Evolutionary conservation across 768 basidiomycete genomes (phyloP), one percentile per base, ranked within the genome.

Genomic region (Coprinopsis strossmayeri): DNA sequence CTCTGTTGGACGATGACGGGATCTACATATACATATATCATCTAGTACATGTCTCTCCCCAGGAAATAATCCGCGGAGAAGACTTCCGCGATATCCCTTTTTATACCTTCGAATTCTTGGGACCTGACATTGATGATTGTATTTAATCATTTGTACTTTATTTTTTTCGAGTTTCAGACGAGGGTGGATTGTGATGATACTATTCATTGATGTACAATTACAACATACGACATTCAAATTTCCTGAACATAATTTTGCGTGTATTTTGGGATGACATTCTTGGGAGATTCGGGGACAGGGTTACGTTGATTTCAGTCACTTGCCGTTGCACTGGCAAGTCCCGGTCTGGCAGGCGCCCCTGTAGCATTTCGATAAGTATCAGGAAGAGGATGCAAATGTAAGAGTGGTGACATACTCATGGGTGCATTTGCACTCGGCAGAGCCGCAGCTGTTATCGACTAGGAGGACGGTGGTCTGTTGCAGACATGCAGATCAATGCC

Each of bases 371-470:
- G 40, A 5, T 42, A 3, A 12, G 10, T 18, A 38, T 18, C 11
- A 10, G 11, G 35, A 38, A 11, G 18, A 9, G 35, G 5, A 38
- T 11, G 35, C 5, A 10, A 32, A 7, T 15, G 17, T 18, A 38
- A 38, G 10, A 15, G 15, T 15, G 30, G 5, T 5, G 30, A 24
- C 28, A 3, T 38, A 30, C 40, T 49, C 24, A 45, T 47, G 53
- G 26, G 15, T 30, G 53, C 60, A 61, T 25, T 57, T 53, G 55
- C 60, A 61, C 20, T 55, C 52, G 41, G 47, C 38, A 32, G 46
- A 7, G 46, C 50, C 17, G 58, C 63, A 64, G 15, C 50, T 59
- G 18, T 25, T 26, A 17, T 42, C 24, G 62, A 21, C 60, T 58
- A 34, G 34, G 45, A 35, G 17, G 7, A 34, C 20, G 28, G 26